phyloP scores from a whole-genome alignment of 2,329 filamentous ascomycete genomes.

The Microdochium bolleyi region DNA sequence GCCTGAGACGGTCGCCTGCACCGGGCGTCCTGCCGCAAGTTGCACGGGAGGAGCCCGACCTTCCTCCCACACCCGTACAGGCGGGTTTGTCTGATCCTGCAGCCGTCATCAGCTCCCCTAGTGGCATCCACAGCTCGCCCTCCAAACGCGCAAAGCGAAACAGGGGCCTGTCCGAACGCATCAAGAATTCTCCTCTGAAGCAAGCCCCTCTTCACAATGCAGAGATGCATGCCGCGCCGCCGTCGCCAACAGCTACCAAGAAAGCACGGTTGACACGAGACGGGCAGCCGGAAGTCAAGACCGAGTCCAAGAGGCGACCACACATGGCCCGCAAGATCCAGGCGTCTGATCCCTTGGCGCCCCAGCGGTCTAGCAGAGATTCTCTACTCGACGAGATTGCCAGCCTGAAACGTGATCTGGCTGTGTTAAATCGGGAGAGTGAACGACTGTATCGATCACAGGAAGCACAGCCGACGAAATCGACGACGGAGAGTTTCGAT shows the following conservation, averaged over 20 bases:
- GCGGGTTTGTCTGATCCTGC: conserved; percentile 38
- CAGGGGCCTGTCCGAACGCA: conserved; percentile 25
- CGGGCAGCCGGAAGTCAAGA: conserved; percentile 8
- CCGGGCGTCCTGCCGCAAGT: conserved; percentile 20
- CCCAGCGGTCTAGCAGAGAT: conserved; percentile 45
- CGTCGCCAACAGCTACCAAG: background rate
- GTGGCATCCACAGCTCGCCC: conserved; percentile 53
- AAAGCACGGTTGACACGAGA: conserved; percentile 3
- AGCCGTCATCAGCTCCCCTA: conserved; percentile 44
- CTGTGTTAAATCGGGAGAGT: conserved; percentile 48
- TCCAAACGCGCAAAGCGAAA: conserved; percentile 39
- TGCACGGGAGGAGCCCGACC: conserved; percentile 48
- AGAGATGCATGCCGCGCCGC: conserved; percentile 1
- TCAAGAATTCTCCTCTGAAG: conserved; percentile 43
- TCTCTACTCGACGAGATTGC: conserved; percentile 47
- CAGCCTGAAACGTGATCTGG: conserved; percentile 50
- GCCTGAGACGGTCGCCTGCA: conserved; percentile 26
- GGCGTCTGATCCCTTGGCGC: conserved; percentile 32
- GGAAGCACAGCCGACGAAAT: conserved; percentile 17
- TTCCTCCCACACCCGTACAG: conserved; percentile 50
- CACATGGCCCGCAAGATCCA: too few relatives aligned
- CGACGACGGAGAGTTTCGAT: conserved; percentile 15
- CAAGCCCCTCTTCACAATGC: conserved; percentile 25
- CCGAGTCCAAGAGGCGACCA: conserved; percentile 24
- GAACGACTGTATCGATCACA: conserved; percentile 39